phyloP scores from a whole-genome alignment of 108 stramenopile genomes.

The Pseudonitzschia multiseries region DNA sequence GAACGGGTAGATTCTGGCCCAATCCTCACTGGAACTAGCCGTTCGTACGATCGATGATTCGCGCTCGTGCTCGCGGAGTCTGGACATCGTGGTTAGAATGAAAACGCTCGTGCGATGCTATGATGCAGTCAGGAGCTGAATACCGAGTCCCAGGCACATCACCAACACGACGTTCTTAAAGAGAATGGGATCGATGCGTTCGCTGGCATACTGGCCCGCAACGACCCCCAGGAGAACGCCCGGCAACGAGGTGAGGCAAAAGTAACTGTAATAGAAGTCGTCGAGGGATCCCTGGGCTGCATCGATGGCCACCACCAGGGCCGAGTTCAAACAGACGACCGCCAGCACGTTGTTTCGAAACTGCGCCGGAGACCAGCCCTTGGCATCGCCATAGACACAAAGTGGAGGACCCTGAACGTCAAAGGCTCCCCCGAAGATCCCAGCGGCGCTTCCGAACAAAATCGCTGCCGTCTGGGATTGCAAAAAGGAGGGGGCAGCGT shows the following conservation, averaged over 20 bases:
- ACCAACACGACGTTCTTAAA: conserved; percentile 1
- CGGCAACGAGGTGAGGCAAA: conserved; percentile 4
- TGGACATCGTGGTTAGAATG: too few species aligned
- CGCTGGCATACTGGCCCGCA: conserved; percentile 3
- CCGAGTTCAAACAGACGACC: not conserved
- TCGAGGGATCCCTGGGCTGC: not conserved
- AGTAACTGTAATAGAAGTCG: conserved; percentile 4
- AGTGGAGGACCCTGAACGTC: conserved; percentile 11
- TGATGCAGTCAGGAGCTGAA: not conserved
- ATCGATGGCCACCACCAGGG: conserved; percentile 5
- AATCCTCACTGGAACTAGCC: too few species aligned
- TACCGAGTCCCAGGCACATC: conserved; percentile 6
- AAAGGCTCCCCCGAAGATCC: conserved; percentile 13
- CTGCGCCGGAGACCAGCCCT: conserved; percentile 6
- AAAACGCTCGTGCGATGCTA: not conserved
- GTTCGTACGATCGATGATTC: too few species aligned
- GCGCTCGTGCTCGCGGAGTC: too few species aligned
- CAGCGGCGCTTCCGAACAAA: conserved; percentile 6
- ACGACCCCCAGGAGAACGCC: conserved; percentile 3
- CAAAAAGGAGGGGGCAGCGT: not conserved
- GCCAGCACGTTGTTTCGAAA: conserved; percentile 7
- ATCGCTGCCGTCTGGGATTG: conserved; percentile 8
- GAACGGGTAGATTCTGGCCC: too few species aligned
- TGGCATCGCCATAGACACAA: conserved; percentile 11
- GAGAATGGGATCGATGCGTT: conserved; percentile 7